Evolutionary conservation across 2,329 filamentous ascomycete genomes (phyloP), one percentile per base, ranked within the genome.

Genomic region (Hymenoscyphus albidus): DNA sequence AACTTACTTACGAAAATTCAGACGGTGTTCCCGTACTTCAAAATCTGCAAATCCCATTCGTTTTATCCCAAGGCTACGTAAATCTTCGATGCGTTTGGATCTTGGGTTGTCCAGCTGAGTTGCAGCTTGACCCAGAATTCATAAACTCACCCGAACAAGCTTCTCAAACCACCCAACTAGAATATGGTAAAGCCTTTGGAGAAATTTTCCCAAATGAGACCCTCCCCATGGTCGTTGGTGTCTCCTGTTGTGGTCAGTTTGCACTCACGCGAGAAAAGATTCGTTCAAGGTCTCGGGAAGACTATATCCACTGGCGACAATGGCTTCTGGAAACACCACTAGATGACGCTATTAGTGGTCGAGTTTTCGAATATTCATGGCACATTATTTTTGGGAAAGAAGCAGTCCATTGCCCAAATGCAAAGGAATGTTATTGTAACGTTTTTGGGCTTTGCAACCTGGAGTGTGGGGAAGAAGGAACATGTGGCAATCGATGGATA

Each of bases 401-500:
- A 27, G 74, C 81, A 1, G 80, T 88, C 1, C 81, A 88, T 69
- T 91, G 88, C 68, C 88, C 88, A 0, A 77, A 78, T 18, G 85
- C 85, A 1, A 76, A 79, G 57, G 82, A 84, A 9, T 90, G 88
- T 73, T 90, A 90, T 74, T 90, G 88, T 76, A 84, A 87, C 51
- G 80, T 85, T 16, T 91, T 87, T 70, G 87, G 87, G 0, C 70
- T 88, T 32, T 91, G 88, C 74, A 59, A 64, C 32, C 58, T 67
- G 38, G 61, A 63, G 76, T 87, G 58, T 82, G 69, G 70, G 13
- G 74, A 77, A 1, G 72, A 77, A 18, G 77, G 79, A 27, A 78
- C 78, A 32, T 90, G 88, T 71, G 76, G 81, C 3, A 80, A 80
- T 2, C 82, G 85, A 64, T 90, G 89, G 72, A 77, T 77, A 2